Percentiles rank a stretch among this genome's conserved stretches.
These are phyloP conservation scores for Jatropha podagrica DNA, from an alignment of 441 rosid genomes.

Conservation along the genomic window DNA sequence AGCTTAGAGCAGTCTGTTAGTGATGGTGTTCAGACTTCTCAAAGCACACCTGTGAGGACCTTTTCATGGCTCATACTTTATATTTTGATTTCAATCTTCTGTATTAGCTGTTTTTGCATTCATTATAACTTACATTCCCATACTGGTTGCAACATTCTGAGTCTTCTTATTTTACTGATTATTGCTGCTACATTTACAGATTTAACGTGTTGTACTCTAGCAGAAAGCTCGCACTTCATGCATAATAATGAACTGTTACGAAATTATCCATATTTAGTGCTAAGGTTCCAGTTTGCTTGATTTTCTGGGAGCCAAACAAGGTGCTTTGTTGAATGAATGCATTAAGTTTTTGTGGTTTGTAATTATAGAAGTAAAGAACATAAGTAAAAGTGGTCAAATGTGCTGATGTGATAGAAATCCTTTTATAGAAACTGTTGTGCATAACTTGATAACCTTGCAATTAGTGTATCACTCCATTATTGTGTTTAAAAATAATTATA, in stretches of 20 bases:
- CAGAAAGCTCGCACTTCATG: background rate
- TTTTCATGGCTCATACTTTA: conserved; percentile 27
- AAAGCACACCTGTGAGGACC: conserved; percentile 70
- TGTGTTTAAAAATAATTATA: background rate
- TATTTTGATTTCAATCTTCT: background rate
- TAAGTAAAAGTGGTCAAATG: too few species aligned
- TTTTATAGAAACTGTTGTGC: background rate
- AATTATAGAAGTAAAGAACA: background rate
- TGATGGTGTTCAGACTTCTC: conserved; percentile 50
- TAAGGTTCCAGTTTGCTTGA: background rate
- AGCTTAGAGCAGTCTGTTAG: conserved; percentile 40
- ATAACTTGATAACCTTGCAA: background rate
- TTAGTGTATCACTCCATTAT: background rate
- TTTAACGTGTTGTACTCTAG: background rate
- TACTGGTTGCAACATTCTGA: background rate
- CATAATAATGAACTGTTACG: background rate
- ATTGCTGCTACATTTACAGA: background rate
- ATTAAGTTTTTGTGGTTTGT: background rate
- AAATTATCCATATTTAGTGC: background rate
- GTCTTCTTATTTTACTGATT: background rate
- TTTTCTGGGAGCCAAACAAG: background rate
- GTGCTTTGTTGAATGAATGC: background rate
- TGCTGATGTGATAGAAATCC: background rate
- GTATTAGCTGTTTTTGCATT: background rate
- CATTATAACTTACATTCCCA: background rate